Evolutionary conservation across 1,139 yeast genomes (phyloP), one percentile per base, ranked within the genome.

Genomic region (Yamadazyma aaseri): DNA sequence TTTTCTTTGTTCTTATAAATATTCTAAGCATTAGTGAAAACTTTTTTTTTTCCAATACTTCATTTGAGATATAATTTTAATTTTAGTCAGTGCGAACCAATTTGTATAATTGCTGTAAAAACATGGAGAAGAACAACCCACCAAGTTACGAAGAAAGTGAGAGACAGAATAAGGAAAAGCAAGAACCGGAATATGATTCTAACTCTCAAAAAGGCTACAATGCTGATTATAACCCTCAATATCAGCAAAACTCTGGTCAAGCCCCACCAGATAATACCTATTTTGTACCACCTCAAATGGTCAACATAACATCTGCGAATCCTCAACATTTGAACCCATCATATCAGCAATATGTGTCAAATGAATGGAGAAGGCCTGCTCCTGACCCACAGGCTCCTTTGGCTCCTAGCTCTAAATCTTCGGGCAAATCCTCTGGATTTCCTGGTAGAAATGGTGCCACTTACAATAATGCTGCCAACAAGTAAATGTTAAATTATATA

Each of bases 391-490:
- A 70, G 1, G 71, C 70, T 3, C 70, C 71, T 2, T 55, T 65
- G 42, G 53, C 53, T 18, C 55, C 54, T 13, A 60, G 25, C 12
- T 22, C 25, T 22, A 12, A 12, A 8, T 8, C 8, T 7, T 6
- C 12, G 6, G 25, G 25, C 6, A 22, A 22, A 22, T n/a, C n/a
- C n/a, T 22, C 25, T 7, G 25, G 25, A 4, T 69, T 68, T 32
- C 74, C 75, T 2, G 75, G 75, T 2, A 46, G 56, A 16, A 41
- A 59, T 18, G 71, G 71, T 2, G 68, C 63, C 6, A 62, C 67
- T 2, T 69, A 69, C 42, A 58, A 63, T 38, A 51, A 55, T 35
- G 67, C 70, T 23, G 72, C 73, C 3, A 64, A 60, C 33, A 49
- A 47, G 33, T 56, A 45, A 33, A n/a, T n/a, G n/a, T n/a, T n/a